Percentiles rank a stretch among this genome's conserved stretches.
phyloP scores from a whole-genome alignment of 768 basidiomycete genomes.

The Podaxis carcinomalis region DNA sequence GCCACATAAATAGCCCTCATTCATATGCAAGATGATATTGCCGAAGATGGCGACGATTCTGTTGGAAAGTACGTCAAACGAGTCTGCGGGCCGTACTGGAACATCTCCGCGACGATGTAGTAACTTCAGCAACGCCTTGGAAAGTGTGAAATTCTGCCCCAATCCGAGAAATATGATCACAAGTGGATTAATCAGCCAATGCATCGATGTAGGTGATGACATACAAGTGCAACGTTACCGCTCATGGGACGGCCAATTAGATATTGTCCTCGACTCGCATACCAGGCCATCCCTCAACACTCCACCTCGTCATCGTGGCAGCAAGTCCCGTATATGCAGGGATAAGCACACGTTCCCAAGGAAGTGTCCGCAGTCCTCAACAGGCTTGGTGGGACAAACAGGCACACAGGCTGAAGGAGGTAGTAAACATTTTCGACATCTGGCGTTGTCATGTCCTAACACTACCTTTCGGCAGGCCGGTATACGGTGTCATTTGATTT shows the following conservation, averaged over 20 bases:
- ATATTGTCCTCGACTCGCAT: conserved; percentile 7
- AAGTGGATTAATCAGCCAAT: conserved; percentile 35
- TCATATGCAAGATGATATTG: neutral
- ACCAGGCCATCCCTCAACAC: neutral
- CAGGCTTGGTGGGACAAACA: conserved; percentile 9
- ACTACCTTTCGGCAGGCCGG: conserved; percentile 32
- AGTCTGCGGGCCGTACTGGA: neutral
- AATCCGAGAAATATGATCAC: conserved; percentile 41
- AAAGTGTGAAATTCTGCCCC: conserved; percentile 38
- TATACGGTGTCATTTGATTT: conserved; percentile 57
- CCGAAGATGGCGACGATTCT: conserved; percentile 11
- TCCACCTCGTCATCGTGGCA: conserved; percentile 14
- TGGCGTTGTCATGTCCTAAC: conserved; percentile 7
- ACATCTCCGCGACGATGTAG: conserved; percentile 36
- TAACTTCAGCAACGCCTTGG: conserved; percentile 31
- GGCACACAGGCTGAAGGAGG: conserved; percentile 8
- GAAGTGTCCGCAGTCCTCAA: neutral
- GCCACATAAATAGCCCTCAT: neutral
- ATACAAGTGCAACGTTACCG: neutral
- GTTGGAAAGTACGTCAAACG: conserved; percentile 7
- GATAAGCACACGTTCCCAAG: neutral
- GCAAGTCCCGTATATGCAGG: neutral
- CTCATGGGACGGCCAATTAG: neutral
- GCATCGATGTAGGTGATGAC: conserved; percentile 39
- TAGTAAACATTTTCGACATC: conserved; percentile 6